phyloP scores from a whole-genome alignment of 139 green algal species.

The Chlamydomonas asymmetrica region DNA sequence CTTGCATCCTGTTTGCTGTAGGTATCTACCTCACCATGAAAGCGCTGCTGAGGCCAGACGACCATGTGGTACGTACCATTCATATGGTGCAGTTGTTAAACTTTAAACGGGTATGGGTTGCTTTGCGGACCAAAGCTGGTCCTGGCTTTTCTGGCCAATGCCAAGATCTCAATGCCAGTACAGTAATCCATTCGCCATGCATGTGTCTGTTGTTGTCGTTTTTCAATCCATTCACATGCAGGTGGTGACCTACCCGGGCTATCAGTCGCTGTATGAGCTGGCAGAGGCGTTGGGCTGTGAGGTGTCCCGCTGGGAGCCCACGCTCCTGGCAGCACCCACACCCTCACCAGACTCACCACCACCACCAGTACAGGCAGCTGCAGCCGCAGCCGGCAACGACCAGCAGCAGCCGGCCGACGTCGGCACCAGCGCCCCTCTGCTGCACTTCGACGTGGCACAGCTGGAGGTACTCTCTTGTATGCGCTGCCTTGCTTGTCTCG shows the following conservation, averaged over 20 bases:
- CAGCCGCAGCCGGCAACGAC: no score
- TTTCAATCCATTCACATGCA: neutral
- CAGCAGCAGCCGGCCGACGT: no score
- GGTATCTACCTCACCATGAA: slow-evolving; percentile 70
- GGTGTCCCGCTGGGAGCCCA: slow-evolving; percentile 58
- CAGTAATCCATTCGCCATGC: neutral
- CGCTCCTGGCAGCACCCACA: slow-evolving; percentile 18
- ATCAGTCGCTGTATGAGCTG: slow-evolving; percentile 77
- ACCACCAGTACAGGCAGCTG: no score
- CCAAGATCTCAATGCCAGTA: neutral
- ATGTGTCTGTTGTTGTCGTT: neutral
- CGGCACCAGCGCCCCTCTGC: no score
- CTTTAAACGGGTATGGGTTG: neutral
- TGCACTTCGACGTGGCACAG: no score
- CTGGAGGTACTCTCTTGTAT: no score
- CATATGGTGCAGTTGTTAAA: neutral
- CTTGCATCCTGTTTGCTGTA: neutral
- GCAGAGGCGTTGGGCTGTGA: slow-evolving; percentile 52
- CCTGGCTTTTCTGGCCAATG: neutral
- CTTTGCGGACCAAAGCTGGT: neutral
- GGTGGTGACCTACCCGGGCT: slow-evolving; percentile 58
- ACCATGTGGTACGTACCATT: slow-evolving; percentile 56
- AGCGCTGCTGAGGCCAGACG: slow-evolving; percentile 67
- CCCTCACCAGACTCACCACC: no score
- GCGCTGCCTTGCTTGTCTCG: no score